Base-by-base conservation (phyloP, 169 alveolate genomes). In the Plasmodium fragile region DNA sequence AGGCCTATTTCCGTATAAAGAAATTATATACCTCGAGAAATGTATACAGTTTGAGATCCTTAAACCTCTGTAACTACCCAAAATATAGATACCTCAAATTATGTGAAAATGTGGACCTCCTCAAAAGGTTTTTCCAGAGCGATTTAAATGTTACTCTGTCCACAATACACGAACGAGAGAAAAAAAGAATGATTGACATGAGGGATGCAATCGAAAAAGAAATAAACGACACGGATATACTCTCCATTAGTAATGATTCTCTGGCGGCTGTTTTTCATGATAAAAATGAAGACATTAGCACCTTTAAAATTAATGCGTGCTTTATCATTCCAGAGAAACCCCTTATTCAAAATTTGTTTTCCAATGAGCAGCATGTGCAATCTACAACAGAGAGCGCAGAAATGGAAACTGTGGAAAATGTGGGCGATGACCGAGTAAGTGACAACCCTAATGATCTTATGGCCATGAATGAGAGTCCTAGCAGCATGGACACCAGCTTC, bases 201-300 rank as follows among this genome's bases (percentile, higher is more conserved):
- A 90, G 55, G 82, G 55, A 45, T 22, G 53, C 49, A 8, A 45
- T 90, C 8, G 94, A 90, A 52, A 36, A 11, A 8, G 53, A 22
- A 41, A 90, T 90, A 0, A 7, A 52, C 25, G 10, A 4, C 18
- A 7, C 18, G 34, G 72, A 90, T 70, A 80, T 90, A 2, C 53
- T 90, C 52, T 59, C 92, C 16, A 25, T 90, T n/a, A 69, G 71
- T 8, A 90, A 90, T 90, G 92, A 90, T 16, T 79, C 94, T 13
- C 73, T 90, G 72, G 94, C 53, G 43, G 55, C 94, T 10, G 1
- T 80, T 3, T 28, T 90, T 34, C 94, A 90, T 45, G 18, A 70
- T 7, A 69, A 79, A 34, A 80, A 65, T 70, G 90, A 49, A 41
- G 77, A 41, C 30, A 90, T 90, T 30, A 80, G 79, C 28, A 80